Percentiles rank a stretch among this genome's conserved stretches.
Conservation (phyloP, 1,284 basidiomycete species). For the Cryptococcus hybrid region DNA sequence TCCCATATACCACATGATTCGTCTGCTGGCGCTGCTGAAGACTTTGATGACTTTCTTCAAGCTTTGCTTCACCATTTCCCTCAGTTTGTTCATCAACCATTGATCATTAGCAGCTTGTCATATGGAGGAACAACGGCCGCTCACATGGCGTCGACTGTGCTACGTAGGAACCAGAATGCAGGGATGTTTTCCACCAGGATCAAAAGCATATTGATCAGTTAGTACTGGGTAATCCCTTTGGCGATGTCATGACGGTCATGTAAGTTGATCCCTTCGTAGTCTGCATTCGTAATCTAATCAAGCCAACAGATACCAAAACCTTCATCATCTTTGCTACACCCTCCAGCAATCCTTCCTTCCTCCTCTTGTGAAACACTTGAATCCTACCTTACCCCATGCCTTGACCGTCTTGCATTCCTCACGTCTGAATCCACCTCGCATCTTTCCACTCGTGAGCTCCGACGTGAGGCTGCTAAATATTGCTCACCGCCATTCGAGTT, state of each 20-base stretch:
- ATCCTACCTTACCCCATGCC: constrained; percentile 2
- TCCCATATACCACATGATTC: constrained; percentile 4
- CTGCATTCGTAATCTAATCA: not conserved
- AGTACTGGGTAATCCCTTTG: constrained; percentile 15
- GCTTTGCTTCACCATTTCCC: constrained; percentile 2
- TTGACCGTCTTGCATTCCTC: constrained; percentile 5
- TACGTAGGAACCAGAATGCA: constrained; percentile 4
- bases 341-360: constrained; percentile 1
- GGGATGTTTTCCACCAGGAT: constrained; percentile 1
- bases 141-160: constrained; percentile 7
- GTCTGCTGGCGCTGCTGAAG: constrained; percentile 9
- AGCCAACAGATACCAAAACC: constrained; percentile 3
- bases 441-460: constrained; percentile 1
- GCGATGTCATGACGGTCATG: constrained; percentile 8
- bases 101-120: constrained; percentile 11
- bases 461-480: not conserved
- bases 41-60: constrained; percentile 16
- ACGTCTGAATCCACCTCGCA: not conserved
- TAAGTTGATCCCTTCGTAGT: not conserved
- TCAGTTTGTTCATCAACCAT: constrained; percentile 7
- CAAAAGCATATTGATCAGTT: constrained; percentile 15
- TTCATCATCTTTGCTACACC: constrained; percentile 5
- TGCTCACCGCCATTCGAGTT: constrained; percentile 2
- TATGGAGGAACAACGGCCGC: constrained; percentile 13
- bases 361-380: constrained; percentile 1